Percentiles rank a stretch among this genome's conserved stretches.
Conservation (phyloP, 192 early-diverging fungal species). For the Coemansia sp. region DNA sequence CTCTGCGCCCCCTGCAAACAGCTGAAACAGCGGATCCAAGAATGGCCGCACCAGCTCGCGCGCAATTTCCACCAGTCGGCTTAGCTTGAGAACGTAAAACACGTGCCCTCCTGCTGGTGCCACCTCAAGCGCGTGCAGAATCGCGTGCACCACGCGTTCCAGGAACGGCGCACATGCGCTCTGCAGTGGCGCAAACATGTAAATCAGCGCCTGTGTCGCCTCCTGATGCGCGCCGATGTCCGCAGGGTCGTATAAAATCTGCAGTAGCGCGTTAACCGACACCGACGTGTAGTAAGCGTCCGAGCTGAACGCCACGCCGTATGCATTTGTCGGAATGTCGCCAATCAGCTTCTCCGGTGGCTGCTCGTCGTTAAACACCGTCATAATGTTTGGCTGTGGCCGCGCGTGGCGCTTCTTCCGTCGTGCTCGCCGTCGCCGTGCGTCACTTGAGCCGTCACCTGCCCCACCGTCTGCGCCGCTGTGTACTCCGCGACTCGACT, state of each 20-base stretch:
- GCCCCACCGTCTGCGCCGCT: not conserved
- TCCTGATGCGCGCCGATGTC: constrained; percentile 78
- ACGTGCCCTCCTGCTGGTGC: constrained; percentile 76
- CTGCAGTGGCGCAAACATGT: constrained; percentile 83
- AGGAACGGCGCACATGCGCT: constrained; percentile 18
- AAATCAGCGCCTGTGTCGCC: constrained; percentile 89
- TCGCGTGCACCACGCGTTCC: constrained; percentile 72
- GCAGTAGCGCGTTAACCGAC: constrained; percentile 84
- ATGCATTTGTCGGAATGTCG: constrained; percentile 27
- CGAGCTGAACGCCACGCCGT: constrained; percentile 26
- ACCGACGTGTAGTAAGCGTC: constrained; percentile 93
- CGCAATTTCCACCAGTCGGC: constrained; percentile 79
- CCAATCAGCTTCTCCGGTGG: constrained; percentile 23
- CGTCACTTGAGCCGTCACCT: not conserved
- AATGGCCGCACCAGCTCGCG: constrained; percentile 91
- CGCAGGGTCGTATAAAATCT: constrained; percentile 81
- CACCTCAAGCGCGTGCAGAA: constrained; percentile 81
- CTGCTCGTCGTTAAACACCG: constrained; percentile 28
- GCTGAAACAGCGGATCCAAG: constrained; percentile 71
- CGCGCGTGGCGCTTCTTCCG: constrained; percentile 9
- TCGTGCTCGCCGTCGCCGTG: not conserved
- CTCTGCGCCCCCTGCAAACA: constrained; percentile 79
- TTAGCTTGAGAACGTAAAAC: constrained; percentile 87
- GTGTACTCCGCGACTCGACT: not conserved
- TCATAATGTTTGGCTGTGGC: constrained; percentile 28